phyloP scores from a whole-genome alignment of 768 basidiomycete genomes.

The Basidioascus undulatus region DNA sequence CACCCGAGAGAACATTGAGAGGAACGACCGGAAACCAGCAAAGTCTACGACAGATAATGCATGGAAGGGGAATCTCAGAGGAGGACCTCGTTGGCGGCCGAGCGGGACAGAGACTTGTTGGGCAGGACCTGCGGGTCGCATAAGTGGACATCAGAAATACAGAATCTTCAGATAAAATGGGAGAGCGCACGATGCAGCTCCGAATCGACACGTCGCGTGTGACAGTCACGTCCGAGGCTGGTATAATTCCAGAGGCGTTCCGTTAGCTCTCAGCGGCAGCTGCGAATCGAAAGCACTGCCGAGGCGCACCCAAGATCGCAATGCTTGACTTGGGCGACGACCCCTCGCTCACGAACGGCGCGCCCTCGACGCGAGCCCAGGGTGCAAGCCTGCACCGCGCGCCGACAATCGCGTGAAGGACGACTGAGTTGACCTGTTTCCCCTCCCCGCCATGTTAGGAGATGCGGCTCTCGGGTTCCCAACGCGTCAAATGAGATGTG shows the following conservation, averaged over 20 bases:
- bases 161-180: background rate
- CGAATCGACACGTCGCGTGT: slow-evolving; percentile 20
- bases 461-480: background rate
- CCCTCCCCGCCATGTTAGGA: background rate
- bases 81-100: slow-evolving; percentile 20
- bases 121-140: slow-evolving; percentile 22
- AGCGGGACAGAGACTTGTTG: slow-evolving; percentile 19
- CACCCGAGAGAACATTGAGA: too few relatives aligned
- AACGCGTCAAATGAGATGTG: slow-evolving; percentile 2
- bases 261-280: background rate
- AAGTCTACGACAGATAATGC: too few relatives aligned
- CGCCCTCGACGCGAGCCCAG: slow-evolving; percentile 23
- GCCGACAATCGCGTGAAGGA: slow-evolving; percentile 21
- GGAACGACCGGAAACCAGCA: too few relatives aligned
- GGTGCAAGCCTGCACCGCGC: slow-evolving; percentile 22
- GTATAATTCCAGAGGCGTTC: background rate
- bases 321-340: slow-evolving; percentile 20
- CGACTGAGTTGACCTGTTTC: slow-evolving; percentile 17
- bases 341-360: slow-evolving; percentile 15
- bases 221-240: slow-evolving; percentile 23
- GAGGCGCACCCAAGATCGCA: slow-evolving; percentile 20
- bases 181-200: slow-evolving; percentile 19
- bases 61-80: too few relatives aligned
- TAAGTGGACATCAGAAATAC: background rate
- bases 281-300: background rate